Base-by-base conservation (phyloP, 345 rosid species). In the Brassica incana region DNA sequence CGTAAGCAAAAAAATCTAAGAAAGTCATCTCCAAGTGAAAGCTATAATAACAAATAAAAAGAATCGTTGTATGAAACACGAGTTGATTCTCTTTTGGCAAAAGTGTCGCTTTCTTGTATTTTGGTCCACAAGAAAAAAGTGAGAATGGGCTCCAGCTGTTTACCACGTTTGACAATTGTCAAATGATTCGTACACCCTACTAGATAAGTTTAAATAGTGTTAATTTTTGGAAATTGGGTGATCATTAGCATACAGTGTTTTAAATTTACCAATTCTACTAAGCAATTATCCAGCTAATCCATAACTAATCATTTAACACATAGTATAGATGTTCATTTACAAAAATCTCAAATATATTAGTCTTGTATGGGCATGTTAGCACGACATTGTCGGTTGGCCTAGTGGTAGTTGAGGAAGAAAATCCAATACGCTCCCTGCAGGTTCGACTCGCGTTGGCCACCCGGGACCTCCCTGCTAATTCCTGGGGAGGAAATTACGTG, bases 111-210 rank as follows among this genome's bases (percentile, higher is more conserved):
- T 75, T 80, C 83, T 54, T 69, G 27, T 52, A 80, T 15, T 73
- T 67, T 73, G 74, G 56, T 73, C 70, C 78, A 79, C 78, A 67
- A 5, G 8, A 48, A 50, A 50, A 50, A 50, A n/a, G 15, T 30
- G 63, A 20, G 69, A 76, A 75, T 76, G 80, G 83, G 83, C 77
- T 81, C 80, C 83, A 81, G 83, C 83, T 81, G 80, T 81, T 59
- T 76, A 65, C 59, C 77, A 80, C 80, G 58, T 71, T 71, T 71
- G 77, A 76, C 83, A 80, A 75, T 65, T 80, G 80, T 76, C 83
- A 65, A 76, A 71, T 71, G 33, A 71, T 76, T 81, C 80, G 48
- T 23, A 65, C 74, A 68, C 43, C 27, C 25, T 54, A 54, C 2
- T 54, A 5, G 18, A 50, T 50, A 50, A 14, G 58, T 14, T 50